phyloP scores from a whole-genome alignment of 2,329 filamentous ascomycete genomes.

The Seiridium unicorne region DNA sequence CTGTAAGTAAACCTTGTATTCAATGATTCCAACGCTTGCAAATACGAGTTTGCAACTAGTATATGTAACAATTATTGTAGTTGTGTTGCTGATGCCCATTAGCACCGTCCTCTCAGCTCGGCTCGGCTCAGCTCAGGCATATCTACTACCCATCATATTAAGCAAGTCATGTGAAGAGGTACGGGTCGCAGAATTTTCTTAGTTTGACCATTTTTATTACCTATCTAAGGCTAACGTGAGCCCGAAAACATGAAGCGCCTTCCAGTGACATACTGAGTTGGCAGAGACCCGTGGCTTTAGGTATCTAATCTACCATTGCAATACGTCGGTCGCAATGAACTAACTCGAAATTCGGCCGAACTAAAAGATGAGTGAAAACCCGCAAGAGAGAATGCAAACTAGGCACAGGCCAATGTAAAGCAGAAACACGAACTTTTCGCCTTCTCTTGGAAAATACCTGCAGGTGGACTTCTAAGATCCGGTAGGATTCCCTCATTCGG shows the following conservation, averaged over 20 bases:
- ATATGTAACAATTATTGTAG: too few species aligned
- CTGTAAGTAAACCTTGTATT: too few species aligned
- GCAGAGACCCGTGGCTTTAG: neutral
- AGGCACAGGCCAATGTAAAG: constrained; percentile 14
- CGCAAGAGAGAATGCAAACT: constrained; percentile 16
- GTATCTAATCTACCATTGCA: neutral
- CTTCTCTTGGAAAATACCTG: constrained; percentile 13
- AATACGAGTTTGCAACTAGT: too few species aligned
- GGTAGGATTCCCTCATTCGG: constrained; percentile 57
- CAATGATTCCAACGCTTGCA: too few species aligned
- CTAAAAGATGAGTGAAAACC: constrained; percentile 29
- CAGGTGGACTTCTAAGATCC: constrained; percentile 7
- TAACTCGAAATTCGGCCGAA: neutral
- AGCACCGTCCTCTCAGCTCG: too few species aligned
- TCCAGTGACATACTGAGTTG: neutral
- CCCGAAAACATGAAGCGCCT: neutral
- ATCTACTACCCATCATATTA: neutral
- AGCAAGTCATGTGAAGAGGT: neutral
- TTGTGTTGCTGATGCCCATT: too few species aligned
- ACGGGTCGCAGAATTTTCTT: neutral
- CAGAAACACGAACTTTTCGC: constrained; percentile 11
- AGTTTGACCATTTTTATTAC: neutral
- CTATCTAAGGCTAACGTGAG: neutral
- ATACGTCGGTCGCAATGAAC: neutral
- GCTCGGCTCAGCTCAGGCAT: neutral